phyloP scores from a whole-genome alignment of 441 rosid genomes.

The Aquilaria agallochum region DNA sequence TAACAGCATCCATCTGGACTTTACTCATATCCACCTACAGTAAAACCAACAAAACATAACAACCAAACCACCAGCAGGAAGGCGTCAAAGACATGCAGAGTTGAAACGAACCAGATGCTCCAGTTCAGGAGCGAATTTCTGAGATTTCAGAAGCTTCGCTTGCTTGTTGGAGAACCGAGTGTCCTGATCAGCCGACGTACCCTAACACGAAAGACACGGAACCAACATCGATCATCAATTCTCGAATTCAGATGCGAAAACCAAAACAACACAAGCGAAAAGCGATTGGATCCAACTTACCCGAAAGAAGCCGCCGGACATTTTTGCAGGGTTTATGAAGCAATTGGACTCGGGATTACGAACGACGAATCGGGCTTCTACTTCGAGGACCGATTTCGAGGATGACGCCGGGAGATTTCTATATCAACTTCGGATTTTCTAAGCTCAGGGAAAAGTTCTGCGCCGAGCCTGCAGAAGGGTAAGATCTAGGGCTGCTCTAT shows the following conservation, averaged over 20 bases:
- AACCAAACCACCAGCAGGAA: too few relatives aligned
- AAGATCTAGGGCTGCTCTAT: too few relatives aligned
- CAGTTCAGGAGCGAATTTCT: constrained; percentile 86
- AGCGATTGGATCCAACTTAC: constrained; percentile 29
- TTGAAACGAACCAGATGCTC: constrained; percentile 69
- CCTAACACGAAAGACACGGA: constrained; percentile 32
- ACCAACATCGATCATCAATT: constrained; percentile 3
- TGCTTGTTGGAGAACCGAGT: constrained; percentile 99
- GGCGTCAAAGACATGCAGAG: background rate
- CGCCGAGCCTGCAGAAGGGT: too few relatives aligned
- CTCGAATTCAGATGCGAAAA: constrained; percentile 4
- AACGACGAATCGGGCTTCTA: too few relatives aligned
- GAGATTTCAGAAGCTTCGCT: constrained; percentile 88
- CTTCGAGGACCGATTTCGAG: too few relatives aligned
- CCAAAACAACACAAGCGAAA: background rate
- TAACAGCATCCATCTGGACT: constrained; percentile 94
- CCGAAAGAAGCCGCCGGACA: constrained; percentile 98
- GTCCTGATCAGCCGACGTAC: constrained; percentile 97
- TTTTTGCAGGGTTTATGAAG: constrained; percentile 45
- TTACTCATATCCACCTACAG: constrained; percentile 77
- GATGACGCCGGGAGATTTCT: too few relatives aligned
- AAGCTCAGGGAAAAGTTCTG: too few relatives aligned
- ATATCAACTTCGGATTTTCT: too few relatives aligned
- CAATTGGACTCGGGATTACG: background rate
- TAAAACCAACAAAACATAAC: background rate